Conservation (phyloP, 2,329 filamentous ascomycete genomes). For the Exophiala calicioides region DNA sequence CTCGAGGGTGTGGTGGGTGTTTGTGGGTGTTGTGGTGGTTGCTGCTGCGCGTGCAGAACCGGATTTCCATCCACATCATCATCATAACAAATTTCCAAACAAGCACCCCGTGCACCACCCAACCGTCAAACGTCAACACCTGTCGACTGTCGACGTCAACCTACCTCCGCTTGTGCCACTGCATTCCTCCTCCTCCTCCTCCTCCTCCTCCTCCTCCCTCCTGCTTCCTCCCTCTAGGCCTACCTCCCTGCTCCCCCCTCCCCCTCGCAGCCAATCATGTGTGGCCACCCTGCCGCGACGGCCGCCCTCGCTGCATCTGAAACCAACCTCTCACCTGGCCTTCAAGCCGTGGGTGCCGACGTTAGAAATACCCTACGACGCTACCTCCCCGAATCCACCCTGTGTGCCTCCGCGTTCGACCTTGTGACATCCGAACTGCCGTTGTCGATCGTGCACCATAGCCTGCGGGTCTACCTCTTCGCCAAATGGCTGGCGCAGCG, state of each 20-base stretch:
- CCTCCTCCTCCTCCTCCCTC: too few species aligned
- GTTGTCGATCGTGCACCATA: slow-evolving; percentile 33
- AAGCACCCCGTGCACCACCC: too few species aligned
- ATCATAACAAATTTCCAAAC: too few species aligned
- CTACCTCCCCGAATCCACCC: slow-evolving; percentile 13
- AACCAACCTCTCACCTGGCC: slow-evolving; percentile 17
- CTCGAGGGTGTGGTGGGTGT: too few species aligned
- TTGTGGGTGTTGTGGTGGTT: too few species aligned
- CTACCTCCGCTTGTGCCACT: not conserved
- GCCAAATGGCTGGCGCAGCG: slow-evolving; percentile 29
- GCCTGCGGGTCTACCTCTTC: slow-evolving; percentile 32
- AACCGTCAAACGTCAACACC: not conserved
- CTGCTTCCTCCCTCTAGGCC: slow-evolving; percentile 2
- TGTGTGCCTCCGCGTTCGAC: slow-evolving; percentile 18
- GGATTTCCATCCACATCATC: too few species aligned
- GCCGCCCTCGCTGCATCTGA: slow-evolving; percentile 19
- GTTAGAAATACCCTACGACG: slow-evolving; percentile 9
- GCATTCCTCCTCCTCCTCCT: too few species aligned
- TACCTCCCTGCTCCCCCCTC: slow-evolving; percentile 5
- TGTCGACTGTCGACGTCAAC: slow-evolving; percentile 8
- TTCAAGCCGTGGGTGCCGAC: slow-evolving; percentile 5
- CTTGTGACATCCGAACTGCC: slow-evolving; percentile 29
- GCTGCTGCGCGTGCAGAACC: not conserved
- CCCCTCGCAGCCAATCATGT: slow-evolving; percentile 57
- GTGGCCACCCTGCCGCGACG: slow-evolving; percentile 68